Conservation (phyloP, 2,329 filamentous ascomycete genomes). For the Talaromyces verruculosus region DNA sequence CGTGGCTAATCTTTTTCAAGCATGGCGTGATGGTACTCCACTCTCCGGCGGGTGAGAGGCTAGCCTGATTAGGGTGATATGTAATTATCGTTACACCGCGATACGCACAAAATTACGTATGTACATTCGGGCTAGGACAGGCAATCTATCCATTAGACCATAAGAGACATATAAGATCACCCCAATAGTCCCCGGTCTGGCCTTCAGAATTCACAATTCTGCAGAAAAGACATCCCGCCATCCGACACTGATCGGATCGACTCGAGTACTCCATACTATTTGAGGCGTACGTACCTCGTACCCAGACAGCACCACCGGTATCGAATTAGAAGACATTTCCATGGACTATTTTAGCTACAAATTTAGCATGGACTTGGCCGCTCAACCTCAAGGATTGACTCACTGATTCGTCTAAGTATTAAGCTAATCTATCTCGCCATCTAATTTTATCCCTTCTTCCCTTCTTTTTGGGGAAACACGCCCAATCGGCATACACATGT, state of each 20-base stretch:
- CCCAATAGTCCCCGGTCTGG: not conserved
- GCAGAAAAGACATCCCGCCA: not conserved
- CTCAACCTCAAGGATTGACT: not conserved
- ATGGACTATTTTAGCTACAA: constrained; percentile 2
- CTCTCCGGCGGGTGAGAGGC: not conserved
- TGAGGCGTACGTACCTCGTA: not conserved
- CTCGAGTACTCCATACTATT: not conserved
- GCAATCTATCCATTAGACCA: not conserved
- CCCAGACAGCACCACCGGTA: not conserved
- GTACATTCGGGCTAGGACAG: not conserved
- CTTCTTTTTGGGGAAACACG: not conserved
- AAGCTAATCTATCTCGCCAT: not conserved
- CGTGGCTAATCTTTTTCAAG: not conserved
- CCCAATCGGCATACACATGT: not conserved
- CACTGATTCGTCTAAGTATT: not conserved
- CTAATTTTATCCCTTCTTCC: not conserved
- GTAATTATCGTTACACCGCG: not conserved
- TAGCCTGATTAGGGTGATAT: not conserved
- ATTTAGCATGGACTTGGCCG: not conserved
- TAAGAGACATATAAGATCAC: not conserved
- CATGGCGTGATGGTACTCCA: not conserved
- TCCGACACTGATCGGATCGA: not conserved
- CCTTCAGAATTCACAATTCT: not conserved
- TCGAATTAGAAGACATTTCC: not conserved
- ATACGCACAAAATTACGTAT: not conserved